A percentile compares a stretch with the other conserved stretches of the same genome.
phyloP scores from a whole-genome alignment of 352 stramenopile genomes.

The Pythium folliculosum region DNA sequence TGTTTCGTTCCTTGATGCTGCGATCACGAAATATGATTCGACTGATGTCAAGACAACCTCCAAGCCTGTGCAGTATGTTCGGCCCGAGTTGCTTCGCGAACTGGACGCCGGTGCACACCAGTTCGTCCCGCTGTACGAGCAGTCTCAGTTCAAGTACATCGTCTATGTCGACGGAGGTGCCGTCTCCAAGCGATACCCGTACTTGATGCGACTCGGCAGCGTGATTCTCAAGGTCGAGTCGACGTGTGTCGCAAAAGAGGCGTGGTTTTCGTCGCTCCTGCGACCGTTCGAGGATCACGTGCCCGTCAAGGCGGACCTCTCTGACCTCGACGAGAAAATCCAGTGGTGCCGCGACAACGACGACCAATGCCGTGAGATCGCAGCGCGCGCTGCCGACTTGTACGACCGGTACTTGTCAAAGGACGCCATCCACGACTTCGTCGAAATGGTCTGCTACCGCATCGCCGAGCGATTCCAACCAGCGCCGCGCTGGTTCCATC shows the following conservation, averaged over 20 bases:
- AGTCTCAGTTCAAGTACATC: slow-evolving; percentile 97
- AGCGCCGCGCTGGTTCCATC: slow-evolving; percentile 63
- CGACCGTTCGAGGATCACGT: slow-evolving; percentile 97
- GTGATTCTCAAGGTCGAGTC: slow-evolving; percentile 97
- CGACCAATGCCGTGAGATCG: slow-evolving; percentile 95
- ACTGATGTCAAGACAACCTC: slow-evolving; percentile 96
- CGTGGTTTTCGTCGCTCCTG: slow-evolving; percentile 97
- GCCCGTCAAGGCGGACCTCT: slow-evolving; percentile 96
- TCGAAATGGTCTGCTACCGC: slow-evolving; percentile 94
- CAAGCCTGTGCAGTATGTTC: slow-evolving; percentile 95
- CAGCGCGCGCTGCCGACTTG: slow-evolving; percentile 90
- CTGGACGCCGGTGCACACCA: slow-evolving; percentile 93
- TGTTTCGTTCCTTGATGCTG: slow-evolving; percentile 94
- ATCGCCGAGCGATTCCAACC: slow-evolving; percentile 90
- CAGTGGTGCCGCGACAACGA: slow-evolving; percentile 97
- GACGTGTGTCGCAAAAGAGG: slow-evolving; percentile 94
- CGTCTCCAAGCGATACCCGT: slow-evolving; percentile 97
- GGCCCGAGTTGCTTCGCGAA: slow-evolving; percentile 50
- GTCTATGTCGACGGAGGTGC: slow-evolving; percentile 98
- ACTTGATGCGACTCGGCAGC: slow-evolving; percentile 97
- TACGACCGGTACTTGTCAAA: slow-evolving; percentile 94
- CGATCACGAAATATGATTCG: slow-evolving; percentile 96
- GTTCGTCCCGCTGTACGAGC: slow-evolving; percentile 98
- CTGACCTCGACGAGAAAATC: slow-evolving; percentile 98
- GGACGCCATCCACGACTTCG: slow-evolving; percentile 96